Evolutionary conservation across 805 yeast species (phyloP).

Genomic region (Cyberlindnera petersonii): DNA sequence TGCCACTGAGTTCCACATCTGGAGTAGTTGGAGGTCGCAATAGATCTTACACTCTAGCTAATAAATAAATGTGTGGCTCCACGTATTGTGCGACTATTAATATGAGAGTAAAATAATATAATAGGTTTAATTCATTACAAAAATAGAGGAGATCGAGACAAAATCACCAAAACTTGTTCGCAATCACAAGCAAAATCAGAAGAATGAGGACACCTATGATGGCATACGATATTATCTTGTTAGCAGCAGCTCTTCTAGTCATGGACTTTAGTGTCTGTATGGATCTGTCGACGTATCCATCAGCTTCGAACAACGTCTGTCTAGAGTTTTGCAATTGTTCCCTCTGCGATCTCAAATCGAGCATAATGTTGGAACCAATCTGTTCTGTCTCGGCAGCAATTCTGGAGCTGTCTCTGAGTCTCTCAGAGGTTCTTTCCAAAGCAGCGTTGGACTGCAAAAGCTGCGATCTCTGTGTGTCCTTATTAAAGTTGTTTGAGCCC

Average conservation of each 20-base stretch:
- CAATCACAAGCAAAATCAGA: constrained; percentile 76
- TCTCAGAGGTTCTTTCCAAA: constrained; percentile 75
- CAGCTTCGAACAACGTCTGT: constrained; percentile 84
- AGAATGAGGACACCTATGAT: constrained; percentile 84
- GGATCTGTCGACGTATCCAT: constrained; percentile 86
- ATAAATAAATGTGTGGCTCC: no score
- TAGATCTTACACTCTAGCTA: no score
- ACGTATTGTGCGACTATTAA: no score
- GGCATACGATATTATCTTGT: constrained; percentile 84
- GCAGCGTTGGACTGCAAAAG: constrained; percentile 74
- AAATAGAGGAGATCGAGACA: neutral
- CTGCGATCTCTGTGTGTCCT: constrained; percentile 74
- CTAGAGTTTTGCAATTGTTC: constrained; percentile 87
- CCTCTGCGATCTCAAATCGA: constrained; percentile 85
- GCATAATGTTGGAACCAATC: constrained; percentile 85
- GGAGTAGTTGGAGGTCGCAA: no score
- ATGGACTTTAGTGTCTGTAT: constrained; percentile 81
- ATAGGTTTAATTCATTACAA: neutral
- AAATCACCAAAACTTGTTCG: constrained; percentile 51
- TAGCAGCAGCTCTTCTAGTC: constrained; percentile 91
- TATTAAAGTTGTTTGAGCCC: constrained; percentile 41
- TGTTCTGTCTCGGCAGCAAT: constrained; percentile 89
- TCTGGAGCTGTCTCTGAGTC: constrained; percentile 83
- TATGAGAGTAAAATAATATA: neutral
- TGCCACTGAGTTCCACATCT: no score